phyloP scores from a whole-genome alignment of 257 asterid genomes.

The Solanum pennellii region DNA sequence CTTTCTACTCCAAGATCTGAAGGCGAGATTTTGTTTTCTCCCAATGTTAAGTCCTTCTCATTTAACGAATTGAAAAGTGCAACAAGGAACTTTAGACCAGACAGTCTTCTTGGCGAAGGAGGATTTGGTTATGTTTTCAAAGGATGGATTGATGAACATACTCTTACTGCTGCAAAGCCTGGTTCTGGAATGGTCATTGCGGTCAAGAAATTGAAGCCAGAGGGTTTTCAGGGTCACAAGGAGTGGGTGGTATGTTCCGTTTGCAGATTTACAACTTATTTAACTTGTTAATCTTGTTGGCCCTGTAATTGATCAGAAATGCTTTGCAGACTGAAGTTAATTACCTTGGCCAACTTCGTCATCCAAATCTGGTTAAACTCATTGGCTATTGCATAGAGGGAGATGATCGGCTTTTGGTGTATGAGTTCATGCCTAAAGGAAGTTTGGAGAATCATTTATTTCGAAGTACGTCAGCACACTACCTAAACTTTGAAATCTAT shows the following conservation, averaged over 20 bases:
- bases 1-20: constrained; percentile 89
- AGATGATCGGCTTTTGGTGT: constrained; percentile 75
- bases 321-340: constrained; percentile 81
- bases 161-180: constrained; percentile 58
- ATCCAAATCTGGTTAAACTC: constrained; percentile 78
- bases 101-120: constrained; percentile 94
- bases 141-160: constrained; percentile 84
- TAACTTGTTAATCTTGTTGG: neutral
- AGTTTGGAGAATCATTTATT: constrained; percentile 90
- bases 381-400: constrained; percentile 92
- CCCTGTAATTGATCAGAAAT: neutral
- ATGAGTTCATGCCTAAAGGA: constrained; percentile 95
- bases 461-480: constrained; percentile 44
- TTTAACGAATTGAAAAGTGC: constrained; percentile 79
- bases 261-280: neutral
- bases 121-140: constrained; percentile 93
- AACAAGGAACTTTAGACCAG: constrained; percentile 77
- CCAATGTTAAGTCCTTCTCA: constrained; percentile 63
- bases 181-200: constrained; percentile 92
- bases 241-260: constrained; percentile 82
- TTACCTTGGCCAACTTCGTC: constrained; percentile 88
- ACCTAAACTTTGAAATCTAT: neutral
- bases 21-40: constrained; percentile 62
- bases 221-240: constrained; percentile 94
- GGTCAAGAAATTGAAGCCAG: constrained; percentile 87